Evolutionary conservation across 2,329 filamentous ascomycete genomes (phyloP).

Genomic region (Fusarium sarcochroum): DNA sequence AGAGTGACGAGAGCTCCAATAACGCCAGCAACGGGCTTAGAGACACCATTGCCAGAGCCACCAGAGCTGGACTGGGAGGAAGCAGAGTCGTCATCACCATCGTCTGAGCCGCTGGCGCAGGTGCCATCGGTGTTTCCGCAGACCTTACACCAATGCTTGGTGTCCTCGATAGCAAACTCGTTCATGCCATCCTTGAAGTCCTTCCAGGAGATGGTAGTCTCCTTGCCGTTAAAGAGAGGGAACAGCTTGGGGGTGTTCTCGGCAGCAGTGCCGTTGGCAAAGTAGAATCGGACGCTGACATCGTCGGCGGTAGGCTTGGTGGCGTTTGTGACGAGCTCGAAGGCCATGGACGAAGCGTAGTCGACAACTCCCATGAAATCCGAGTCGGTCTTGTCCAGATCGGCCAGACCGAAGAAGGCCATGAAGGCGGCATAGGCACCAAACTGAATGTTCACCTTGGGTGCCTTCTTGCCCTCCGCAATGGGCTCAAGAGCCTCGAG

Average conservation of each 20-base stretch:
- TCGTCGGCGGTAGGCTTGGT: slow-evolving; percentile 61
- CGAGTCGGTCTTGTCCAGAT: slow-evolving; percentile 63
- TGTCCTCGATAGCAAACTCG: slow-evolving; percentile 76
- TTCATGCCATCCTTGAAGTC: slow-evolving; percentile 75
- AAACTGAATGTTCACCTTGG: slow-evolving; percentile 68
- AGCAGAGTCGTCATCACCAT: slow-evolving; percentile 32
- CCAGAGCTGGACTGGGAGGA: slow-evolving; percentile 39
- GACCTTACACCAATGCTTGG: slow-evolving; percentile 77
- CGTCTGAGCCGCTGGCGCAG: slow-evolving; percentile 64
- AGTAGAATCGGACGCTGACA: slow-evolving; percentile 72
- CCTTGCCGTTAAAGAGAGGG: slow-evolving; percentile 72
- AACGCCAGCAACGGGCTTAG: slow-evolving; percentile 81
- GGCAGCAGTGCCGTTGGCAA: slow-evolving; percentile 70
- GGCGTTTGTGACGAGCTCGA: slow-evolving; percentile 77
- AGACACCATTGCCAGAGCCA: slow-evolving; percentile 64
- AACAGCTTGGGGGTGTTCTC: slow-evolving; percentile 66
- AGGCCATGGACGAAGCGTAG: slow-evolving; percentile 85
- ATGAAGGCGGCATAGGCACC: slow-evolving; percentile 74
- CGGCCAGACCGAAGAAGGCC: slow-evolving; percentile 73
- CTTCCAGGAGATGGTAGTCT: slow-evolving; percentile 73
- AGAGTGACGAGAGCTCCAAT: slow-evolving; percentile 80
- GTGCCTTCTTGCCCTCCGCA: slow-evolving; percentile 56
- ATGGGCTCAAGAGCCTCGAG: slow-evolving; percentile 67
- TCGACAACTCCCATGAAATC: slow-evolving; percentile 85
- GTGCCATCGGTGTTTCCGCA: slow-evolving; percentile 80